Evolutionary conservation across 1,139 yeast species (phyloP).

Genomic region (Saccharomyces hybrid): DNA sequence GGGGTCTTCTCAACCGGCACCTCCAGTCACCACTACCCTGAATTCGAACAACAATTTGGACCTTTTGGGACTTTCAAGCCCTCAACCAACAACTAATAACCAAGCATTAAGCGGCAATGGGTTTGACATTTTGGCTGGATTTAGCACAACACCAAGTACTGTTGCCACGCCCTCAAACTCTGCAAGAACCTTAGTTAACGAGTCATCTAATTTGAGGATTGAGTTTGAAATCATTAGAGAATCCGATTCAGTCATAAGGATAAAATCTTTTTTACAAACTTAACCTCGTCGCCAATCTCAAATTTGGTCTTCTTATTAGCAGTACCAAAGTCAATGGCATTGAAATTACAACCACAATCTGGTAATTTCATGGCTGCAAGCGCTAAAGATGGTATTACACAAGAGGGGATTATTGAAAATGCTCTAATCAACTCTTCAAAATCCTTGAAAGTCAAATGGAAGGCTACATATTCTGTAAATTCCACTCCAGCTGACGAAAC

Average conservation of each 20-base stretch:
- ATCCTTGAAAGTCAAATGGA: conserved; percentile 69
- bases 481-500: conserved; percentile 44
- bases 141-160: conserved; percentile 40
- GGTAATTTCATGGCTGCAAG: conserved; percentile 46
- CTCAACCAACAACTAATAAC: conserved; percentile 20
- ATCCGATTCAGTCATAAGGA: conserved; percentile 35
- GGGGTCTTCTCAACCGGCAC: conserved; percentile 29
- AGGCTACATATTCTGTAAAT: conserved; percentile 47
- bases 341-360: conserved; percentile 62
- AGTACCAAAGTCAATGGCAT: conserved; percentile 63
- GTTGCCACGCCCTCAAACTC: conserved; percentile 11
- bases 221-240: conserved; percentile 39
- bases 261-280: conserved; percentile 45
- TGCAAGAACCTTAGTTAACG: conserved; percentile 34
- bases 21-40: conserved; percentile 14
- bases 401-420: conserved; percentile 38
- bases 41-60: conserved; percentile 24
- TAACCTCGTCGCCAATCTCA: conserved; percentile 40
- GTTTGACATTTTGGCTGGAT: conserved; percentile 40
- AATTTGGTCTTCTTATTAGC: conserved; percentile 67
- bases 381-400: conserved; percentile 42
- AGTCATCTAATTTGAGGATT: conserved; percentile 45
- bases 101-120: conserved; percentile 9
- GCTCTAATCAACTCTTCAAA: conserved; percentile 33
- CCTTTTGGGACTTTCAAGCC: conserved; percentile 44